Evolutionary conservation across 305 asterid genomes (phyloP).

Genomic region (Solanum hybrid): DNA sequence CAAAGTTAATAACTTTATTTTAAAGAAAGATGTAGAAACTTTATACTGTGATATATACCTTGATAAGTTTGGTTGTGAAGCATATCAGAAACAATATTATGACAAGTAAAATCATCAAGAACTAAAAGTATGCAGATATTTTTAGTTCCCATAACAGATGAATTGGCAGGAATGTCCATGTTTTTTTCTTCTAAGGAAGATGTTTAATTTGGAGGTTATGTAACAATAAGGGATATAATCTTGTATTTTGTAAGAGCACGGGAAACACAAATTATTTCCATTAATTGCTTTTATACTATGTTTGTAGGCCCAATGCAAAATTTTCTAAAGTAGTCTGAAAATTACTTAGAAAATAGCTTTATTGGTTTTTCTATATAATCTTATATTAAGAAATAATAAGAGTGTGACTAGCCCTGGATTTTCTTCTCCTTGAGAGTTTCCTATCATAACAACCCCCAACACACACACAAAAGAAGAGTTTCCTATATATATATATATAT

Average conservation of each 20-base stretch:
- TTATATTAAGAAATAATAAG: neutral
- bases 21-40: neutral
- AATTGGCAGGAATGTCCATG: slow-evolving; percentile 15
- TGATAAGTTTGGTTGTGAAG: slow-evolving; percentile 32
- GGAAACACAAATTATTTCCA: neutral
- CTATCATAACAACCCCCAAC: neutral
- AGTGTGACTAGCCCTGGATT: neutral
- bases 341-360: neutral
- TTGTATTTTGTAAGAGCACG: neutral
- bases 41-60: slow-evolving; percentile 26
- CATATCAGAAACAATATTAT: slow-evolving; percentile 31
- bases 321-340: neutral
- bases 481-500: neutral
- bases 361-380: neutral
- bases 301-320: neutral
- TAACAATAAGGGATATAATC: neutral
- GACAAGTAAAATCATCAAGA: slow-evolving; percentile 36
- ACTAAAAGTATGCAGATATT: slow-evolving; percentile 34
- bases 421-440: neutral
- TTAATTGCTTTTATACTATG: neutral
- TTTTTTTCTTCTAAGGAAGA: neutral
- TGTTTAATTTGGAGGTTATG: neutral
- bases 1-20: neutral
- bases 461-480: neutral
- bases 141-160: slow-evolving; percentile 23